Percentiles rank a stretch among this genome's conserved stretches.
Conservation (phyloP, 2,329 filamentous ascomycete genomes). For the Aspergillus piperis region DNA sequence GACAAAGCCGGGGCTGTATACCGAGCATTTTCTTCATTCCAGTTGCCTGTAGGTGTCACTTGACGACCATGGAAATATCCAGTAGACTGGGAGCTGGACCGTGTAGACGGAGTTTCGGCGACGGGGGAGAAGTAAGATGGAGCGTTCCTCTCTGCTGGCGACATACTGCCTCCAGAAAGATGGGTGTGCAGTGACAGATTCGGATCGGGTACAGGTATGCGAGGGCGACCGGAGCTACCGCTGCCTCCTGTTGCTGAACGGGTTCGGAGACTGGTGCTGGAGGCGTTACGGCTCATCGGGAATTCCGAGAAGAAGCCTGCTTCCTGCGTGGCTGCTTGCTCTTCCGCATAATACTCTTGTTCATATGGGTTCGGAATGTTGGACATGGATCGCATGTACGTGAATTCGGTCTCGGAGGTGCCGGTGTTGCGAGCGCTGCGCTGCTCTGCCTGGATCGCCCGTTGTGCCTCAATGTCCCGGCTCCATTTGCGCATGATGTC, state of each 20-base stretch:
- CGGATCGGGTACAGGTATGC: conserved; percentile 68
- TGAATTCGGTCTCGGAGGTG: conserved; percentile 71
- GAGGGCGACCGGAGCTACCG: conserved; percentile 54
- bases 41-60: conserved; percentile 64
- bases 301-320: conserved; percentile 50
- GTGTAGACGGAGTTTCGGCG: conserved; percentile 65
- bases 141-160: conserved; percentile 63
- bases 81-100: conserved; percentile 56
- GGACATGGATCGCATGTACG: conserved; percentile 71
- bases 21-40: conserved; percentile 73
- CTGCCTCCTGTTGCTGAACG: conserved; percentile 72
- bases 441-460: conserved; percentile 59
- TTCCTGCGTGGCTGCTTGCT: conserved; percentile 46
- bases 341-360: conserved; percentile 58
- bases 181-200: conserved; percentile 70
- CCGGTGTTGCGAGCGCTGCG: conserved; percentile 53
- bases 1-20: conserved; percentile 88
- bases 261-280: conserved; percentile 72
- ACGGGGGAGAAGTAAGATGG: conserved; percentile 94
- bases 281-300: conserved; percentile 66
- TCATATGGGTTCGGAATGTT: conserved; percentile 81
- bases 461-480: conserved; percentile 72
- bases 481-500: conserved; percentile 94
- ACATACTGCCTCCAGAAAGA: conserved; percentile 53
- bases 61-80: conserved; percentile 81